These are phyloP conservation scores for Berberis vulgaris DNA, from an alignment of 164 flowering plant genomes.

Conservation along the genomic window DNA sequence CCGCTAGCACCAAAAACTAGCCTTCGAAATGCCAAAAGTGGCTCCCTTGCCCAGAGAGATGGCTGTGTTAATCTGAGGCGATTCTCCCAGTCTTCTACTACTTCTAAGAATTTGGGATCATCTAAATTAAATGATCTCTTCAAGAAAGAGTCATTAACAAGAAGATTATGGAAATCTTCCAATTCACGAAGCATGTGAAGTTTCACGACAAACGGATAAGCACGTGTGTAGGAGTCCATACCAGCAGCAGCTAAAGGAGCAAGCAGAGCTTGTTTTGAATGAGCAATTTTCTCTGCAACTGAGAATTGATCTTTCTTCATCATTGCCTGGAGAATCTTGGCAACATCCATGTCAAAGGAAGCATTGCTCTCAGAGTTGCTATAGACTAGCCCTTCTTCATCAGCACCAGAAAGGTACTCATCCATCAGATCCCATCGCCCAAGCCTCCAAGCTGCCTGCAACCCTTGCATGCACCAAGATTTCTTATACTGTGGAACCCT, in stretches of 20 bases:
- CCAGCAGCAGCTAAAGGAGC: slow-evolving; percentile 99
- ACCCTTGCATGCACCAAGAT: slow-evolving; percentile 99
- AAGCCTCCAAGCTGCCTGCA: slow-evolving; percentile 99
- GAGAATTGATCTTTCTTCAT: slow-evolving; percentile 81
- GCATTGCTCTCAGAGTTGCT: slow-evolving; percentile 87
- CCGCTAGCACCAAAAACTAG: slow-evolving; percentile 80
- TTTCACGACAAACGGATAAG: slow-evolving; percentile 89
- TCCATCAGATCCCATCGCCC: slow-evolving; percentile 97
- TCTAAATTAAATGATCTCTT: slow-evolving; percentile 51
- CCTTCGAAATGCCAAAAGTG: slow-evolving; percentile 83
- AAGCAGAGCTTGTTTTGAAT: slow-evolving; percentile 85
- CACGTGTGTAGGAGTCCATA: slow-evolving; percentile 93
- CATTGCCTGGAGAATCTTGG: slow-evolving; percentile 88
- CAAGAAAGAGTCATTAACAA: slow-evolving; percentile 68
- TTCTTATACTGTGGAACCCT: slow-evolving; percentile 81
- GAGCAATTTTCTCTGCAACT: slow-evolving; percentile 82
- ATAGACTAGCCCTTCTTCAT: slow-evolving; percentile 69
- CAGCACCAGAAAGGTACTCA: slow-evolving; percentile 83
- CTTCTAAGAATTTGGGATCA: slow-evolving; percentile 47
- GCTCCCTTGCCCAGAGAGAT: slow-evolving; percentile 96
- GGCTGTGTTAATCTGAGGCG: slow-evolving; percentile 82
- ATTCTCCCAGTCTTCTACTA: slow-evolving; percentile 70
- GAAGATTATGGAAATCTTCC: slow-evolving; percentile 77
- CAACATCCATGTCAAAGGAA: slow-evolving; percentile 89
- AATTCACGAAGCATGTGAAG: slow-evolving; percentile 88